Base-by-base conservation (phyloP, 352 stramenopile genomes). In the Pythium aphanidermatum region DNA sequence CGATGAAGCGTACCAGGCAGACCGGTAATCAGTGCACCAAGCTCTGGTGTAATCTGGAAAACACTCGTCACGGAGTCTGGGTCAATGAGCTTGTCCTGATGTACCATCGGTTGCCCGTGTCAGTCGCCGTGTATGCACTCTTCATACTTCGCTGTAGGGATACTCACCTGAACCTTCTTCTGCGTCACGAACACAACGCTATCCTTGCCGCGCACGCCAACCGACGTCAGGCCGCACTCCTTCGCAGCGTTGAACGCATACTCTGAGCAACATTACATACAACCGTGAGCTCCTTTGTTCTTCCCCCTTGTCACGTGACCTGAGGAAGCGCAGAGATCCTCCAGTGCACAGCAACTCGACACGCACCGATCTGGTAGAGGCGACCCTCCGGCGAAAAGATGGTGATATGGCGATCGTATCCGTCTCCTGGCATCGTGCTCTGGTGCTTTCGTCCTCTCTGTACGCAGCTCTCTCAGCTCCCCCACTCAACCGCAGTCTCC, bases 351-450 rank as follows among this genome's bases (percentile, higher is more conserved):
- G 9, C 11, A 21, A 17, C 8, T 3, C 33, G 13, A 19, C 25
- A 67, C 72, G 44, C 39, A 94, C 83, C 83, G 55, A 98, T 98
- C 79, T 99, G 97, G 69, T 99, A 99, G 34, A 99, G 83, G 19
- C 95, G 83, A 32, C 97, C 97, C 65, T 99, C 94, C 9, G 97
- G 96, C 48, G 93, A 98, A 72, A 99, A 99, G 66, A 99, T 98
- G 35, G 96, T 99, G 67, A 99, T 92, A 67, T 95, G 75, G 60
- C 84, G 76, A 56, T 95, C 84, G 68, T 95, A 95, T 84, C 79
- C 83, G 65, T 88, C 81, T 63, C 80, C 76, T 55, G 84, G 58
- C 83, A 95, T 95, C 53, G 40, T 67, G 49, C 12, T 49, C 47
- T 45, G 41, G n/a, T 37, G 34, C 8, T 36, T 51, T 50, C 21